phyloP scores from a whole-genome alignment of 352 stramenopile species.

The Phytophthora pini region DNA sequence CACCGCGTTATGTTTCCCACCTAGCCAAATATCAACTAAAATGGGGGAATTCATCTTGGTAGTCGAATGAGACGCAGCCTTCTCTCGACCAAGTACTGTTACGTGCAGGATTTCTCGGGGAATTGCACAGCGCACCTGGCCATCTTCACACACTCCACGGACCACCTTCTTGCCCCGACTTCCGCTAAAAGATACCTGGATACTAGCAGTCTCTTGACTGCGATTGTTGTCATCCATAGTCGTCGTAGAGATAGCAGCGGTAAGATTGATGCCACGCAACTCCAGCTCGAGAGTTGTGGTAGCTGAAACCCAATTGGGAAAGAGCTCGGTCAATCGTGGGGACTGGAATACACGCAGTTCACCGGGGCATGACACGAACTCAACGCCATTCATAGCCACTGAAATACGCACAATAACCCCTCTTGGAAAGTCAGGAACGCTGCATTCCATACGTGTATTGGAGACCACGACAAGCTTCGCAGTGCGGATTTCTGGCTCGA shows the following conservation, averaged over 20 bases:
- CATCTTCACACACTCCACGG: constrained; percentile 44
- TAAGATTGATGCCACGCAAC: constrained; percentile 69
- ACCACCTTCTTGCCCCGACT: constrained; percentile 24
- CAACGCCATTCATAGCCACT: constrained; percentile 71
- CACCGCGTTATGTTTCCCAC: constrained; percentile 62
- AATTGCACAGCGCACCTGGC: constrained; percentile 45
- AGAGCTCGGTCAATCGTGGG: constrained; percentile 56
- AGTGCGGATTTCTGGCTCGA: constrained; percentile 44
- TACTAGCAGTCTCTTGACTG: constrained; percentile 7
- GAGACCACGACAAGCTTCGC: constrained; percentile 49
- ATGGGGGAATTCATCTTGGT: constrained; percentile 34
- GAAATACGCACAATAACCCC: constrained; percentile 56
- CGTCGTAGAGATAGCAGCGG: constrained; percentile 21
- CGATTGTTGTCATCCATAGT: constrained; percentile 21
- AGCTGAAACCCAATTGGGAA: constrained; percentile 61
- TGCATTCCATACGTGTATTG: constrained; percentile 56
- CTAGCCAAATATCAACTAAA: constrained; percentile 69
- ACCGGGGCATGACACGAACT: constrained; percentile 58
- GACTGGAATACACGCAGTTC: constrained; percentile 69
- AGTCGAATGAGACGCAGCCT: neutral
- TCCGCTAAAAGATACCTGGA: constrained; percentile 58
- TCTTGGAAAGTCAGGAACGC: constrained; percentile 65
- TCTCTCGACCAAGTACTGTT: constrained; percentile 11
- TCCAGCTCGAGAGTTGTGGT: constrained; percentile 37
- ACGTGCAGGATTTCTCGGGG: constrained; percentile 36